Conservation (phyloP, 768 basidiomycete genomes). For the Phlebiopsis flavidoalba region DNA sequence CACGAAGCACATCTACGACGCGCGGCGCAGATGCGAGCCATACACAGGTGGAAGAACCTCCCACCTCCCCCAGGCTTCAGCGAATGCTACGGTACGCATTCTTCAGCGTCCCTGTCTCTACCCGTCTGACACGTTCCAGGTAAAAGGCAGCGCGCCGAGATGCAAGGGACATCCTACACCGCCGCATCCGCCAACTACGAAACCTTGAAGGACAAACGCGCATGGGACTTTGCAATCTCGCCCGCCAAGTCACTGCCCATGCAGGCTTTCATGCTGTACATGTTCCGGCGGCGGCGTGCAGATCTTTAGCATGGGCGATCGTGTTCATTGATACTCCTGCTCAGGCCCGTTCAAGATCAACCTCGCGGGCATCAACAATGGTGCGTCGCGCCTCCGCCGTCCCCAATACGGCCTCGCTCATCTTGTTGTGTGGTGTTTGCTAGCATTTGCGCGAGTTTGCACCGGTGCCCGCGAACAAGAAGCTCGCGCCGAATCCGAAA, state of each 20-base stretch:
- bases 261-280: constrained; percentile 98
- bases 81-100: constrained; percentile 28
- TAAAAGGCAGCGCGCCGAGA: constrained; percentile 38
- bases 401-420: not conserved
- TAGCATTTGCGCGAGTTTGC: constrained; percentile 75
- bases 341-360: constrained; percentile 87
- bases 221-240: constrained; percentile 79
- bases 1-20: not conserved
- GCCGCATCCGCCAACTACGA: constrained; percentile 51
- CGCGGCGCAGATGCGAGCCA: not conserved
- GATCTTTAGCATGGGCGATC: constrained; percentile 95
- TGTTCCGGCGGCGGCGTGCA: constrained; percentile 96
- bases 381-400: constrained; percentile 36
- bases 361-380: constrained; percentile 68
- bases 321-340: constrained; percentile 90
- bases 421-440: not conserved
- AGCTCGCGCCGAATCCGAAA: constrained; percentile 26
- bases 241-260: constrained; percentile 92
- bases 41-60: constrained; percentile 55
- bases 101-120: constrained; percentile 7
- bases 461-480: constrained; percentile 35
- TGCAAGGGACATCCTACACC: constrained; percentile 31
- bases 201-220: constrained; percentile 67
- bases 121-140: not conserved
- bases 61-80: constrained; percentile 67